A percentile compares a stretch with the other conserved stretches of the same genome.
phyloP scores from a whole-genome alignment of 2,329 filamentous ascomycete species.

The Ceratocystiopsis minuta region DNA sequence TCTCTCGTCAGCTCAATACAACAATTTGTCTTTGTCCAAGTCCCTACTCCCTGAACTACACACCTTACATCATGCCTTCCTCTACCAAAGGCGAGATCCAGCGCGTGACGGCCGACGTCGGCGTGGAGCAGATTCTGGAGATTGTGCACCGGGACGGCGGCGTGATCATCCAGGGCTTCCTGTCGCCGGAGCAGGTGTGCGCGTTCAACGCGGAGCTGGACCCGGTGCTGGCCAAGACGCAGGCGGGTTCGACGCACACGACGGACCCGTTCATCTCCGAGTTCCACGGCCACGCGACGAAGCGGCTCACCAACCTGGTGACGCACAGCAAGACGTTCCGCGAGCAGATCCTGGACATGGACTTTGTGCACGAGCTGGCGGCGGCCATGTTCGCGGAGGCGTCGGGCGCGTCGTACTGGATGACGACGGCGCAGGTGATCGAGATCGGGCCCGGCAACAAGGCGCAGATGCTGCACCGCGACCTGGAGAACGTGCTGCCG shows the following conservation, averaged over 20 bases:
- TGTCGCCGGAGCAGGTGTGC: slow-evolving; percentile 10
- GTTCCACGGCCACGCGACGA: slow-evolving; percentile 13
- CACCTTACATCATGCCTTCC: slow-evolving; percentile 1
- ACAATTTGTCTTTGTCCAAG: no score
- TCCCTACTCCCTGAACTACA: no score
- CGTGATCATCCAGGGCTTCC: slow-evolving; percentile 13
- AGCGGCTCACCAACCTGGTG: slow-evolving; percentile 12
- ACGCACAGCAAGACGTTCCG: slow-evolving; percentile 13
- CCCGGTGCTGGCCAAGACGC: slow-evolving; percentile 7
- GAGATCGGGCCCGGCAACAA: slow-evolving; percentile 11
- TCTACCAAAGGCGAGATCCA: neutral
- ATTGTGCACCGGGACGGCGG: slow-evolving; percentile 10
- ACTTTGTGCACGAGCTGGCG: slow-evolving; percentile 14
- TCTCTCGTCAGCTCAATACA: no score
- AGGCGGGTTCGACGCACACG: neutral
- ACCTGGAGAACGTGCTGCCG: slow-evolving; percentile 10
- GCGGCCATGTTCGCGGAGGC: slow-evolving; percentile 11
- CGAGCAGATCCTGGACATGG: slow-evolving; percentile 13
- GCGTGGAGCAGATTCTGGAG: slow-evolving; percentile 3
- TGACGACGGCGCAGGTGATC: slow-evolving; percentile 11
- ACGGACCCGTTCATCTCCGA: slow-evolving; percentile 3
- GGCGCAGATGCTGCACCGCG: slow-evolving; percentile 14
- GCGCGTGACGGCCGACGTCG: neutral
- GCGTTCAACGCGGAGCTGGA: slow-evolving; percentile 12
- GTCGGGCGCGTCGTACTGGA: slow-evolving; percentile 14